These are phyloP conservation scores for Mycena leptocephala DNA, from an alignment of 768 basidiomycete species.

Conservation along the genomic window DNA sequence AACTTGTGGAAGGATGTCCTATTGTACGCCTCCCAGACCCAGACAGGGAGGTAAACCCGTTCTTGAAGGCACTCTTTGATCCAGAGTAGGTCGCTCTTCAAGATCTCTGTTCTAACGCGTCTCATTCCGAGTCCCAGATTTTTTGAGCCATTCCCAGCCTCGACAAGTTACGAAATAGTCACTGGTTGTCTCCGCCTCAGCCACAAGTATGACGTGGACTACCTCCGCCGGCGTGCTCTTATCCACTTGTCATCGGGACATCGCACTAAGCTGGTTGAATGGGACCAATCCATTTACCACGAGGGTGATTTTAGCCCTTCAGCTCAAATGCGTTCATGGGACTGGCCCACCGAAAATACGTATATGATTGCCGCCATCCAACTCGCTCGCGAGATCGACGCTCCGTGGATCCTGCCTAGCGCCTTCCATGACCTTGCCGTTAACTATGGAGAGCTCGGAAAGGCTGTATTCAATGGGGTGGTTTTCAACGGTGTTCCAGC, in stretches of 20 bases:
- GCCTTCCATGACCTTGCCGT: slow-evolving; percentile 16
- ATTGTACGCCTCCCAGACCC: background rate
- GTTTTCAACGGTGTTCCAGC: background rate
- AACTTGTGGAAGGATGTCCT: slow-evolving; percentile 6
- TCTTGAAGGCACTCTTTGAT: background rate
- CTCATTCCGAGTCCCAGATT: too few species aligned
- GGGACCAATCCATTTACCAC: background rate
- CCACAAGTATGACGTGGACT: background rate
- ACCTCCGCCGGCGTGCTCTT: slow-evolving; percentile 1
- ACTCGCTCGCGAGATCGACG: slow-evolving; percentile 19
- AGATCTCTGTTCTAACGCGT: too few species aligned
- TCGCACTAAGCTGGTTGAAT: background rate
- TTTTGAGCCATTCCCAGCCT: background rate
- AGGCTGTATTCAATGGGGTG: background rate
- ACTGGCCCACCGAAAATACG: background rate
- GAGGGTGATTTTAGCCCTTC: background rate
- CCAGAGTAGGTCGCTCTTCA: too few species aligned
- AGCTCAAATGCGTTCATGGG: background rate
- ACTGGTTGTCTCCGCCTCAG: background rate
- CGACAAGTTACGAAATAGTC: background rate
- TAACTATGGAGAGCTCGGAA: background rate
- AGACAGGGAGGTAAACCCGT: background rate
- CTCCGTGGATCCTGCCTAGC: slow-evolving; percentile 14
- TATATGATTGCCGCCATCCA: background rate
- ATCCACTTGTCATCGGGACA: background rate